Evolutionary conservation across 106 monocot species (phyloP).

Genomic region (Vanilla planifolia): DNA sequence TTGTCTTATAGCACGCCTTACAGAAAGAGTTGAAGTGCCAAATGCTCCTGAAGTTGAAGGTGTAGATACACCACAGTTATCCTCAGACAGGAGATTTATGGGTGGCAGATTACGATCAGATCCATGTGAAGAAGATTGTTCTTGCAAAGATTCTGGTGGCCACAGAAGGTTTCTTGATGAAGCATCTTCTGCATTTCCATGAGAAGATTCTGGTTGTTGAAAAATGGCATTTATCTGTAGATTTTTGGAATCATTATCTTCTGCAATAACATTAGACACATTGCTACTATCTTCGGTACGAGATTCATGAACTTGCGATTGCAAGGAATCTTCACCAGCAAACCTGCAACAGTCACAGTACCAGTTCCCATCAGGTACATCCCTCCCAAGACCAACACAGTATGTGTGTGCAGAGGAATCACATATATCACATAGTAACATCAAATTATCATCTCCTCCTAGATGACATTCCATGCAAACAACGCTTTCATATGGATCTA

Average conservation of each 20-base stretch:
- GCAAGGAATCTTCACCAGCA: slow-evolving; percentile 22
- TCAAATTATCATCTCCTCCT: slow-evolving; percentile 70
- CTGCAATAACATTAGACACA: too few relatives aligned
- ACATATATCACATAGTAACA: slow-evolving; percentile 83
- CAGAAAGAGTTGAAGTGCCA: slow-evolving; percentile 52
- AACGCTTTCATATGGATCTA: slow-evolving; percentile 79
- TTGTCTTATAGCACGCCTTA: slow-evolving; percentile 52
- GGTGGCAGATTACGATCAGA: slow-evolving; percentile 41
- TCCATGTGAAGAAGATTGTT: slow-evolving; percentile 23
- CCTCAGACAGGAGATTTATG: slow-evolving; percentile 16
- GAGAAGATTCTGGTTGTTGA: too few relatives aligned
- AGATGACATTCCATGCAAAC: slow-evolving; percentile 83
- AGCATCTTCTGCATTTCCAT: too few relatives aligned
- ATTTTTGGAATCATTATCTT: slow-evolving; percentile 4
- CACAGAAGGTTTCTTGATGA: too few relatives aligned
- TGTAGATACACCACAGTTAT: slow-evolving; percentile 12
- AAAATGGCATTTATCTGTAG: background rate
- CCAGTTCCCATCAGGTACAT: slow-evolving; percentile 89
- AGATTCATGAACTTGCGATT: slow-evolving; percentile 14
- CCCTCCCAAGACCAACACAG: slow-evolving; percentile 78
- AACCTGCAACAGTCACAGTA: slow-evolving; percentile 65
- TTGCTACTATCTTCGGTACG: too few relatives aligned
- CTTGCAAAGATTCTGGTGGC: slow-evolving; percentile 10
- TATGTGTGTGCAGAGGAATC: slow-evolving; percentile 86
- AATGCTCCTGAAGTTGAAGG: slow-evolving; percentile 26